A percentile compares a stretch with the other conserved stretches of the same genome.
Evolutionary conservation across 2,329 filamentous ascomycete genomes (phyloP).

Genomic region (Lachnellula subtilissima): DNA sequence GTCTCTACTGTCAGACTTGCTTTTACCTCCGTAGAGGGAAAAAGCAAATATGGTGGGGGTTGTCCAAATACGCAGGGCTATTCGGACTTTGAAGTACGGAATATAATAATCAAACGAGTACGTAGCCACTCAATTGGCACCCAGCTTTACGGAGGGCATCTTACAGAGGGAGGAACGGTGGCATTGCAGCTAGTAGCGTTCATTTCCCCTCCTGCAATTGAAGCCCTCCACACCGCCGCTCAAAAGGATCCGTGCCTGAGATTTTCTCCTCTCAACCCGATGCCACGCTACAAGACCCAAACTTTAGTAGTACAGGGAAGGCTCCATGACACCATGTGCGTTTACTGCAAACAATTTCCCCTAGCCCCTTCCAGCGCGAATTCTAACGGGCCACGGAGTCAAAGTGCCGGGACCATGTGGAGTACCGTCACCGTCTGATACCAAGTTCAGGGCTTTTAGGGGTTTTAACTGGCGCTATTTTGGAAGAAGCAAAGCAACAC

Average conservation of each 20-base stretch:
- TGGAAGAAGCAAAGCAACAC: background rate
- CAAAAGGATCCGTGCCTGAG: constrained; percentile 3
- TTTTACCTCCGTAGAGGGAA: no score
- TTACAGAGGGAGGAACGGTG: background rate
- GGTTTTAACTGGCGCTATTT: background rate
- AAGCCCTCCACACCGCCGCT: constrained; percentile 11
- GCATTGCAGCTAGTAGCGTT: background rate
- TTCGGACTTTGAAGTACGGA: background rate
- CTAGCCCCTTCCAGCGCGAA: background rate
- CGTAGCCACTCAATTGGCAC: background rate
- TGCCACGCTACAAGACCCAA: background rate
- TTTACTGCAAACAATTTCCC: constrained; percentile 12
- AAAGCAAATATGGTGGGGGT: background rate
- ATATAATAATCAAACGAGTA: background rate
- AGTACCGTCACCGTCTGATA: constrained; percentile 16
- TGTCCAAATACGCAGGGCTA: background rate
- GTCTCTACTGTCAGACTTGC: no score
- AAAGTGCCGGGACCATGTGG: constrained; percentile 18
- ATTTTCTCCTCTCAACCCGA: background rate
- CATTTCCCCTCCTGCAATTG: background rate
- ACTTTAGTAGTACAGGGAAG: background rate
- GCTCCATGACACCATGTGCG: constrained; percentile 9
- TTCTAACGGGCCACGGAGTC: constrained; percentile 17
- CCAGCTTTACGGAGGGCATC: background rate
- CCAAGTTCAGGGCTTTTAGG: constrained; percentile 2